phyloP scores from a whole-genome alignment of 768 basidiomycete species.

The Suillus luteus region DNA sequence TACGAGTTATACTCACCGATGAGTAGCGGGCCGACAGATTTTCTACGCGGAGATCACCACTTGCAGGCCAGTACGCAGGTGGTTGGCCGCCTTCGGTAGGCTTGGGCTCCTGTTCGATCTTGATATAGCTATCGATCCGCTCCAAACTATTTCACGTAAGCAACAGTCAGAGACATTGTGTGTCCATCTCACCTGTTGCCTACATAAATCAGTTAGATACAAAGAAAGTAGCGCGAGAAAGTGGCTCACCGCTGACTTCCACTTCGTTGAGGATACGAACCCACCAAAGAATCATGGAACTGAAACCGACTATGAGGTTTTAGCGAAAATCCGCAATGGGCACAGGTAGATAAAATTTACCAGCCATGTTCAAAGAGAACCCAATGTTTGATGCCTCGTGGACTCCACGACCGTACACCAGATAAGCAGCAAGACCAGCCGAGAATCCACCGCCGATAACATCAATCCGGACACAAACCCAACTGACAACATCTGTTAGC shows the following conservation, averaged over 20 bases:
- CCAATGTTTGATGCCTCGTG: constrained; percentile 42
- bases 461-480: constrained; percentile 59
- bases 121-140: constrained; percentile 55
- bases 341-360: constrained; percentile 20
- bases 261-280: constrained; percentile 47
- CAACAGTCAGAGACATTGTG: not conserved
- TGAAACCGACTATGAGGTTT: constrained; percentile 49
- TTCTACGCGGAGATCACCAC: constrained; percentile 53
- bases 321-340: not conserved
- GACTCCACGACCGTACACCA: constrained; percentile 48
- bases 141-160: constrained; percentile 37
- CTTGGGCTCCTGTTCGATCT: constrained; percentile 57
- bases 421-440: constrained; percentile 49
- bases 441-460: constrained; percentile 53
- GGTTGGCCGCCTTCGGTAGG: constrained; percentile 45
- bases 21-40: constrained; percentile 54
- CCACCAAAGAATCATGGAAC: constrained; percentile 54
- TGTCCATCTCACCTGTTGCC: constrained; percentile 17
- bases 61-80: constrained; percentile 66
- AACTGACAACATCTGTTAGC: constrained; percentile 30
- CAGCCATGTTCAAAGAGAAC: constrained; percentile 44
- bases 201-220: constrained; percentile 4
- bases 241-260: constrained; percentile 42
- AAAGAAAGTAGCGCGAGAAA: not conserved
- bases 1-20: constrained; percentile 21